These are phyloP conservation scores for Amaranthus cruentus DNA, from an alignment of 148 eudicot genomes.

Conservation along the genomic window DNA sequence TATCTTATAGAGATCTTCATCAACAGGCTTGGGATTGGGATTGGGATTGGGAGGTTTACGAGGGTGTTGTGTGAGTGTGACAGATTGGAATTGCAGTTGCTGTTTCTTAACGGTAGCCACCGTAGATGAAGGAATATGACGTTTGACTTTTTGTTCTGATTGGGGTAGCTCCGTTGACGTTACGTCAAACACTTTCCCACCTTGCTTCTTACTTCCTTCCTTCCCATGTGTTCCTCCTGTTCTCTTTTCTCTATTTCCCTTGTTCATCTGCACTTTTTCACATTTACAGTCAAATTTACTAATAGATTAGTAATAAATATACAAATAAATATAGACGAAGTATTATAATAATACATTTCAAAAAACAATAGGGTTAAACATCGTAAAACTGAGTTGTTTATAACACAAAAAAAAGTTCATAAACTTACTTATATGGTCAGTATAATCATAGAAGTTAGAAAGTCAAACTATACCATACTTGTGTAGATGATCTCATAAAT, in stretches of 20 bases:
- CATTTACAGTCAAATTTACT: no score
- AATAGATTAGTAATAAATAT: no score
- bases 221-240: conserved; percentile 12
- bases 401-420: no score
- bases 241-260: conserved; percentile 14
- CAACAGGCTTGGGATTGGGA: conserved; percentile 43
- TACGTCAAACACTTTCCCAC: conserved; percentile 29
- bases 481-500: no score
- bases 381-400: no score
- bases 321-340: no score
- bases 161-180: conserved; percentile 28
- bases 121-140: neutral
- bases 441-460: no score
- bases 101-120: conserved; percentile 14
- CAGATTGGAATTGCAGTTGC: conserved; percentile 28
- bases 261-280: neutral
- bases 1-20: conserved; percentile 77
- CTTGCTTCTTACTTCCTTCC: conserved; percentile 26
- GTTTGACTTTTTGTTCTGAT: conserved; percentile 10
- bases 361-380: no score
- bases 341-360: no score
- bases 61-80: conserved; percentile 16
- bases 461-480: no score
- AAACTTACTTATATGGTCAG: no score
- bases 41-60: conserved; percentile 28